Evolutionary conservation across 2,329 filamentous ascomycete species (phyloP).

Genomic region (Dactylellina parvicollis): DNA sequence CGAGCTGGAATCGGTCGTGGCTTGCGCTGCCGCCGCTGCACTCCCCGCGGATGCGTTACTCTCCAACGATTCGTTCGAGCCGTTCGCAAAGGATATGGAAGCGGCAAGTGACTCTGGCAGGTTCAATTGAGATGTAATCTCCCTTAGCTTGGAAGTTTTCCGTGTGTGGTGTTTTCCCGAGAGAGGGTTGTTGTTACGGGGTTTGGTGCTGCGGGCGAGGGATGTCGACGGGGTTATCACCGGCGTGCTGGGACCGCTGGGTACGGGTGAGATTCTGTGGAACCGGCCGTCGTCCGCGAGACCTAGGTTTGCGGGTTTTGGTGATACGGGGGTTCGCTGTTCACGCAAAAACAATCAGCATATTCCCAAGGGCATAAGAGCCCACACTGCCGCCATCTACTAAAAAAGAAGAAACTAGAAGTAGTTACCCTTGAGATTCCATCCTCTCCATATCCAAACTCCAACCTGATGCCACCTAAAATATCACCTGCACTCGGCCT

Average conservation of each 20-base stretch:
- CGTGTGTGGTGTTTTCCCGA: conserved; percentile 36
- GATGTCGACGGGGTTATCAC: conserved; percentile 34
- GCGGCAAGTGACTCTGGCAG: conserved; percentile 26
- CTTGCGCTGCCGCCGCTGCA: conserved; percentile 18
- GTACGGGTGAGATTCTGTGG: conserved; percentile 46
- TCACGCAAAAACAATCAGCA: conserved; percentile 6
- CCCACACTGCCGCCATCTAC: no score
- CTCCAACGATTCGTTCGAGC: conserved; percentile 16
- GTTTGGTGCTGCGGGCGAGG: conserved; percentile 19
- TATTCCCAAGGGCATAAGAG: neutral
- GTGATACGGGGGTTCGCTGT: conserved; percentile 42
- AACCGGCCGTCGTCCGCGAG: conserved; percentile 44
- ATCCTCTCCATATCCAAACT: conserved; percentile 49
- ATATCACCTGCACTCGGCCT: conserved; percentile 45
- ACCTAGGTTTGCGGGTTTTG: conserved; percentile 35
- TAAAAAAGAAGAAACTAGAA: neutral
- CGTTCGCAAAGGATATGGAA: neutral
- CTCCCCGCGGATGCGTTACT: neutral
- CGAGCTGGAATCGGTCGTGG: conserved; percentile 17
- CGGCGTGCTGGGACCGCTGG: conserved; percentile 37
- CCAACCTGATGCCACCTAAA: conserved; percentile 35
- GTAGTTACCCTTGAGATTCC: conserved; percentile 35
- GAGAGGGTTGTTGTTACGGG: conserved; percentile 15
- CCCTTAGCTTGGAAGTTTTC: conserved; percentile 38
- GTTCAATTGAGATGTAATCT: conserved; percentile 40